Percentiles rank a stretch among this genome's conserved stretches.
phyloP scores from a whole-genome alignment of 305 asterid genomes.

The Caryopteris hybrid region DNA sequence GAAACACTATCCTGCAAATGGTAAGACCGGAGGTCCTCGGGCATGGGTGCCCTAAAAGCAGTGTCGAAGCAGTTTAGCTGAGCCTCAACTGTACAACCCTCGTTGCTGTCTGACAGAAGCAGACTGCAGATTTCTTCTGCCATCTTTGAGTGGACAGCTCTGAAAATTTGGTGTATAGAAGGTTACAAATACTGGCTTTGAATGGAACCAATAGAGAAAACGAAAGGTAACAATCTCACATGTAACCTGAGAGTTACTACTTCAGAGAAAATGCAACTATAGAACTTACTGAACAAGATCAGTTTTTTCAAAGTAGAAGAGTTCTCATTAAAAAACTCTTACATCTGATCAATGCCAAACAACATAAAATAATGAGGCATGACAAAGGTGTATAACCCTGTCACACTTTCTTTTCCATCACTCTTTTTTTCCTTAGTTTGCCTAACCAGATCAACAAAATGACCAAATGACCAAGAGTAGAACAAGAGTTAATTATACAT shows the following conservation, averaged over 20 bases:
- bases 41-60: constrained; percentile 58
- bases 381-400: not conserved
- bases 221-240: too few relatives aligned
- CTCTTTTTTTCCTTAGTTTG: not conserved
- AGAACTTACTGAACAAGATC: not conserved
- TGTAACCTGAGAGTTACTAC: not conserved
- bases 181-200: not conserved
- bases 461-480: not conserved
- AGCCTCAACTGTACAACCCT: constrained; percentile 41
- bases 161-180: too few relatives aligned
- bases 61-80: constrained; percentile 65
- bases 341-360: not conserved
- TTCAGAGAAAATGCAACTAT: not conserved
- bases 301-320: not conserved
- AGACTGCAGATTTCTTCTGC: constrained; percentile 73
- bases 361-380: not conserved
- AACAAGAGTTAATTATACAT: not conserved
- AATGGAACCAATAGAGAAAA: not conserved
- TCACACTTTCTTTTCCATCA: not conserved
- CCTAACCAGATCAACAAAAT: not conserved
- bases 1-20: constrained; percentile 76
- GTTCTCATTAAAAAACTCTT: not conserved
- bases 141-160: constrained; percentile 90
- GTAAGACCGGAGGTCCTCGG: constrained; percentile 63
- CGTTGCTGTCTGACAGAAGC: constrained; percentile 56